Conservation (phyloP, 495 filamentous ascomycete genomes). For the Schizothecium vesticola region DNA sequence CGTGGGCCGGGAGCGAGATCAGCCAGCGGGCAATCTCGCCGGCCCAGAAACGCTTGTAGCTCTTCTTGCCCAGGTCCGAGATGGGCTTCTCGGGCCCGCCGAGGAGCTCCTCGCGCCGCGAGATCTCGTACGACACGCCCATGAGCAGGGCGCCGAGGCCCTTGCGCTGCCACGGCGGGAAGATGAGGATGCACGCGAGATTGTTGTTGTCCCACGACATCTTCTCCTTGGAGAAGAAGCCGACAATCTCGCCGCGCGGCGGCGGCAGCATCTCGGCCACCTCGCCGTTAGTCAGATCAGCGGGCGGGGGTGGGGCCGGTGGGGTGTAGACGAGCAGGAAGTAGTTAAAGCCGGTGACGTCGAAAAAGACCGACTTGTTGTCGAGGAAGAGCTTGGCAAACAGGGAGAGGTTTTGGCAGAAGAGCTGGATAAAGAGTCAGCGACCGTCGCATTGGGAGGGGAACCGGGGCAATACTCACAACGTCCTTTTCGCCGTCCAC, state of each 20-base stretch:
- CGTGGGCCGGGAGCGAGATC: conserved; percentile 40
- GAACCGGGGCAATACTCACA: conserved; percentile 38
- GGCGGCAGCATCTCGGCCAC: conserved; percentile 1
- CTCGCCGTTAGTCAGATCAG: conserved; percentile 12
- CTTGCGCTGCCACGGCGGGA: conserved; percentile 90
- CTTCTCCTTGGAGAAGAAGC: conserved; percentile 98
- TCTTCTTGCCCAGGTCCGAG: conserved; percentile 71
- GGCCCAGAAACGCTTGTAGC: conserved; percentile 80
- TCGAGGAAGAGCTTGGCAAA: conserved; percentile 98
- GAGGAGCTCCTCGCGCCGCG: conserved; percentile 73
- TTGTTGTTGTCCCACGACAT: conserved; percentile 99
- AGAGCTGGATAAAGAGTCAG: conserved; percentile 53
- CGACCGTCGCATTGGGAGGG: not conserved
- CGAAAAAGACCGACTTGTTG: conserved; percentile 97
- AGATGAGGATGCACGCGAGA: conserved; percentile 91
- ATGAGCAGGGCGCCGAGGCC: conserved; percentile 87
- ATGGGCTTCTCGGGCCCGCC: conserved; percentile 93
- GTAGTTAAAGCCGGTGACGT: conserved; percentile 90
- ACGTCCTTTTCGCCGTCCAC: conserved; percentile 82
- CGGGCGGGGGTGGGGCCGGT: conserved; percentile 33
- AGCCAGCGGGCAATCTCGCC: conserved; percentile 65
- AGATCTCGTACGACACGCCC: conserved; percentile 88
- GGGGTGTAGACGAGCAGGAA: conserved; percentile 73
- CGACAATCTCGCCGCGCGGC: conserved; percentile 58
- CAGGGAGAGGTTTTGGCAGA: conserved; percentile 89